Evolutionary conservation across 2,329 filamentous ascomycete genomes (phyloP).

Genomic region (Lizonia empirigonia): DNA sequence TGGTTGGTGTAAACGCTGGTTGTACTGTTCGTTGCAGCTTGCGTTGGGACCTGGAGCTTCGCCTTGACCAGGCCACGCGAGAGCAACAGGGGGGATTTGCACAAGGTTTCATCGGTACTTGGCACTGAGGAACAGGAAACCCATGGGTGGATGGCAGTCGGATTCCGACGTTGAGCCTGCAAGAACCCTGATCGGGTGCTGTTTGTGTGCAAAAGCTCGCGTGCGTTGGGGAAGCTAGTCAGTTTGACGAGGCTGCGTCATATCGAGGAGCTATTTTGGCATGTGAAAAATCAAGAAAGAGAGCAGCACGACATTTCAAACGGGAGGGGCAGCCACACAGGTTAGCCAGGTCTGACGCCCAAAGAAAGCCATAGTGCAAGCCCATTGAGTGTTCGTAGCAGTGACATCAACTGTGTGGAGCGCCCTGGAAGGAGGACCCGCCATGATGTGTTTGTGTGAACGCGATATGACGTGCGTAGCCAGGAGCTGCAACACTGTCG

Average conservation of each 20-base stretch:
- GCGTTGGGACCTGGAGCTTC: neutral
- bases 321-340: neutral
- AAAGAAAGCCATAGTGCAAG: conserved; percentile 7
- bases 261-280: neutral
- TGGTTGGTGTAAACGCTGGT: neutral
- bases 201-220: conserved; percentile 11
- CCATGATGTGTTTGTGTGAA: conserved; percentile 17
- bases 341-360: conserved; percentile 5
- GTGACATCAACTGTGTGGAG: conserved; percentile 19
- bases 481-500: conserved; percentile 18
- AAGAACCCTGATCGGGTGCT: conserved; percentile 5
- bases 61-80: neutral
- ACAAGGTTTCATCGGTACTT: conserved; percentile 4
- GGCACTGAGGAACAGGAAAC: neutral
- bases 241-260: conserved; percentile 7
- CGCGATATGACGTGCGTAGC: conserved; percentile 14
- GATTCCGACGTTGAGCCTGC: no score
- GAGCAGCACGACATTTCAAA: conserved; percentile 10
- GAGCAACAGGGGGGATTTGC: conserved; percentile 9
- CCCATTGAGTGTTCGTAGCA: conserved; percentile 1
- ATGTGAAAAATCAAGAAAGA: conserved; percentile 9
- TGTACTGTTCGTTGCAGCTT: neutral
- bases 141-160: no score
- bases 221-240: no score
- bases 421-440: neutral